phyloP scores from a whole-genome alignment of 306 rosid species.

The Dalbergia cochinchinensis region DNA sequence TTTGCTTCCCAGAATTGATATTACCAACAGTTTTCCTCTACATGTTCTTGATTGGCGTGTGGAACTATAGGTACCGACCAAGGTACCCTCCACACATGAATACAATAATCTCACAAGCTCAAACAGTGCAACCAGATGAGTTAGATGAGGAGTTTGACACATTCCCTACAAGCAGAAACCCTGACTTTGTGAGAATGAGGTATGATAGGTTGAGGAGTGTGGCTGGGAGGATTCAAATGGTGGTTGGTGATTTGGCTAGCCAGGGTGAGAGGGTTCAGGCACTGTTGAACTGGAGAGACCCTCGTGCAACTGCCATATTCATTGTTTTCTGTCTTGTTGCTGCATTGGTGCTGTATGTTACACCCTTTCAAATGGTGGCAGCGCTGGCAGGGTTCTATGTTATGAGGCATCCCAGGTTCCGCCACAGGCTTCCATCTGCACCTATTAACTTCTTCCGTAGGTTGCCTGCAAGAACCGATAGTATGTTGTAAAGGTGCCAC shows the following conservation, averaged over 20 bases:
- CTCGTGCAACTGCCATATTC: constrained; percentile 51
- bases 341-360: constrained; percentile 43
- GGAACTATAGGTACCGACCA: constrained; percentile 57
- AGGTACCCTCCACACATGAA: constrained; percentile 64
- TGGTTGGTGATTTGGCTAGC: constrained; percentile 56
- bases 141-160: constrained; percentile 61
- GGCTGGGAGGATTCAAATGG: constrained; percentile 45
- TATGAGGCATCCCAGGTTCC: constrained; percentile 57
- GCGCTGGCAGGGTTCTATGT: constrained; percentile 50
- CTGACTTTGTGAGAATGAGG: constrained; percentile 54
- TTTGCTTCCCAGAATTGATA: constrained; percentile 58
- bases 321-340: constrained; percentile 33
- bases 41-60: constrained; percentile 54
- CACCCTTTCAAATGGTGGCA: constrained; percentile 50
- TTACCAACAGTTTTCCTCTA: constrained; percentile 51
- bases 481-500: constrained; percentile 44
- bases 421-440: constrained; percentile 47
- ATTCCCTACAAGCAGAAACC: constrained; percentile 49
- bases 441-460: constrained; percentile 55
- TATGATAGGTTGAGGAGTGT: constrained; percentile 52
- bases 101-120: constrained; percentile 57
- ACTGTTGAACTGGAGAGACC: constrained; percentile 64
- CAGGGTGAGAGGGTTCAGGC: constrained; percentile 62
- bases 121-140: constrained; percentile 51
- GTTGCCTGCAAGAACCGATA: constrained; percentile 53